A percentile compares a stretch with the other conserved stretches of the same genome.
phyloP scores from a whole-genome alignment of 169 alveolate species.

The Besnoitia besnoiti region DNA sequence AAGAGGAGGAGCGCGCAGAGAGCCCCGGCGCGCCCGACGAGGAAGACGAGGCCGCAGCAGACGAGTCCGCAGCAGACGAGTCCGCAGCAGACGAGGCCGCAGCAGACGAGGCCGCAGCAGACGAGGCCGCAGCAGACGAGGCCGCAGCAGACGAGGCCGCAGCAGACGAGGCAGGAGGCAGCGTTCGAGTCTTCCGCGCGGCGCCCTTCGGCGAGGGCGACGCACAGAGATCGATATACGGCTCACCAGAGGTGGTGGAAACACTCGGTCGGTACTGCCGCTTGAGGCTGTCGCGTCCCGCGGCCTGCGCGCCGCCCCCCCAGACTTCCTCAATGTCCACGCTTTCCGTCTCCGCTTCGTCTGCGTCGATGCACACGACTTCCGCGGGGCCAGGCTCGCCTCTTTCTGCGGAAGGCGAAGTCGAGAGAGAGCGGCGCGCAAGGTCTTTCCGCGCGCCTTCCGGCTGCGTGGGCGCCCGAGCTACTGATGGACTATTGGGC shows the following conservation, averaged over 20 bases:
- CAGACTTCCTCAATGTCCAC: background rate
- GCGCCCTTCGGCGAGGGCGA: background rate
- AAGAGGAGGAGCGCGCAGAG: background rate
- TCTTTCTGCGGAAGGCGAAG: too few species aligned
- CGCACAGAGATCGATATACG: background rate
- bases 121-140: background rate
- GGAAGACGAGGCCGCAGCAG: constrained; percentile 27
- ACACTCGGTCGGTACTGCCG: background rate
- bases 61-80: background rate
- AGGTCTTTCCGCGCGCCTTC: too few species aligned
- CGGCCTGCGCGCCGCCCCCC: background rate
- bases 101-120: background rate
- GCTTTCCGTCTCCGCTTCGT: background rate
- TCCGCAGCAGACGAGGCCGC: background rate
- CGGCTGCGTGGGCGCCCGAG: too few species aligned
- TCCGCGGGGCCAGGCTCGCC: background rate
- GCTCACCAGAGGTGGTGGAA: background rate
- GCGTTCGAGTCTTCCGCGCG: background rate
- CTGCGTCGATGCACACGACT: background rate
- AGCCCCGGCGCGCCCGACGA: constrained; percentile 30
- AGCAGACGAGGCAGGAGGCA: background rate
- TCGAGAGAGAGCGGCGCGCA: too few species aligned
- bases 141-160: background rate
- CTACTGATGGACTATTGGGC: too few species aligned
- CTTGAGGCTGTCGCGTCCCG: too few species aligned